phyloP scores from a whole-genome alignment of 192 early-diverging fungal species.

The Helicostylum pulchrum region DNA sequence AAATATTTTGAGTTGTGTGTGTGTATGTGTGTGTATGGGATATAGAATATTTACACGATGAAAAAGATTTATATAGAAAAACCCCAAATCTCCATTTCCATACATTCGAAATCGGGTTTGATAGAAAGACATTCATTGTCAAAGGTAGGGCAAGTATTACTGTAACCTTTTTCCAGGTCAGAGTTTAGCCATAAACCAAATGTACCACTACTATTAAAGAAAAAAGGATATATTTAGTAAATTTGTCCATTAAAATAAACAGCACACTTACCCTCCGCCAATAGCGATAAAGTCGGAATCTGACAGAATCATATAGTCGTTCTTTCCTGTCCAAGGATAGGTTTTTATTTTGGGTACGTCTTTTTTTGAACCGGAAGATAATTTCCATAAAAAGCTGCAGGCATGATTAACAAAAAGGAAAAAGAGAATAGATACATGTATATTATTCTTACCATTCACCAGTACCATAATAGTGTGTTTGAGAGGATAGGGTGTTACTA shows the following conservation, averaged over 20 bases:
- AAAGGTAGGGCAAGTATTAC: constrained; percentile 68
- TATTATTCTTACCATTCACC: constrained; percentile 66
- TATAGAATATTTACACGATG: background rate
- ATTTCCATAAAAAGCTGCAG: constrained; percentile 71
- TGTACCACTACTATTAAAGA: constrained; percentile 55
- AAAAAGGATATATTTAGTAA: background rate
- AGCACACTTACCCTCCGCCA: constrained; percentile 61
- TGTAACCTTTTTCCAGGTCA: constrained; percentile 69
- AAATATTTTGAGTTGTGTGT: background rate
- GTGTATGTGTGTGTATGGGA: too few species aligned
- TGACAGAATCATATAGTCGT: constrained; percentile 76
- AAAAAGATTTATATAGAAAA: constrained; percentile 21
- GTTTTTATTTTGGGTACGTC: constrained; percentile 40
- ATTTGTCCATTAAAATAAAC: background rate
- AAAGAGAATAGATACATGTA: constrained; percentile 4
- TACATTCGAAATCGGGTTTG: constrained; percentile 32
- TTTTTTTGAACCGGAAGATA: constrained; percentile 20
- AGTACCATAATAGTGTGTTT: constrained; percentile 73
- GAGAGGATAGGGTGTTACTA: constrained; percentile 60
- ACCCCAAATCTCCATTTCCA: constrained; percentile 39
- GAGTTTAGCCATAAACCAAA: constrained; percentile 78
- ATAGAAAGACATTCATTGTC: constrained; percentile 58
- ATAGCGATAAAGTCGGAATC: constrained; percentile 74
- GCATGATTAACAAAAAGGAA: background rate
- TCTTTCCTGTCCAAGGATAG: constrained; percentile 72